Evolutionary conservation across 2,329 filamentous ascomycete genomes (phyloP), one percentile per base, ranked within the genome.

Genomic region (Dactylellina haptotyla): DNA sequence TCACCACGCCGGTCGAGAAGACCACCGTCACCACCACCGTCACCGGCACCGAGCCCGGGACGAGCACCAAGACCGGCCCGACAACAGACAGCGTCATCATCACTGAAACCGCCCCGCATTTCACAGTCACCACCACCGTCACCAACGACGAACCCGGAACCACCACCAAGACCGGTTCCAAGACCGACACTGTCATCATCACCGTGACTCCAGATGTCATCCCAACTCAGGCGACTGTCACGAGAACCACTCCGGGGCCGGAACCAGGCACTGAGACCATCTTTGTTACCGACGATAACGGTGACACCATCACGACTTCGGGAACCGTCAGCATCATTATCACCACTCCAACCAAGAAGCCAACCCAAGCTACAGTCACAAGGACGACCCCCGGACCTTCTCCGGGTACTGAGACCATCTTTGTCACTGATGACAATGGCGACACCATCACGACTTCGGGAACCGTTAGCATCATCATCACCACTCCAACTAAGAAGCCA

Each of bases 31-130:
- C 16, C 10, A 26, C 20, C 1, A 28, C 18, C 3, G 30, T 25
- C 1, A 10, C 43, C 12, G 46, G 46, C 2, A 16, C 53, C 10
- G 32, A n/a, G 1, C 14, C 30, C 4, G 53, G 32, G 18, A 57
- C 28, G 3, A 30, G 20, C 23, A 57, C 30, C 1, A 43, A 39
- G 3, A 57, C 53, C 14, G 41, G 41, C 3, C 16, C 34, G 2
- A 32, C 16, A 8, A 54, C 50, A 10, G 53, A 39, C 16, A 57
- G 26, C 12, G 32, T 57, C 9, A 43, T 57, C 5, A 43, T 57
- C 14, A 50, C 45, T n/a, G n/a, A n/a, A n/a, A n/a, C n/a, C n/a
- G n/a, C n/a, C n/a, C n/a, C n/a, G n/a, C n/a, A n/a, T n/a, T n/a
- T n/a, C n/a, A n/a, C n/a, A n/a, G n/a, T n/a, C n/a, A n/a, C n/a